Evolutionary conservation across 345 rosid species (phyloP).

Genomic region (Gossypium australe): DNA sequence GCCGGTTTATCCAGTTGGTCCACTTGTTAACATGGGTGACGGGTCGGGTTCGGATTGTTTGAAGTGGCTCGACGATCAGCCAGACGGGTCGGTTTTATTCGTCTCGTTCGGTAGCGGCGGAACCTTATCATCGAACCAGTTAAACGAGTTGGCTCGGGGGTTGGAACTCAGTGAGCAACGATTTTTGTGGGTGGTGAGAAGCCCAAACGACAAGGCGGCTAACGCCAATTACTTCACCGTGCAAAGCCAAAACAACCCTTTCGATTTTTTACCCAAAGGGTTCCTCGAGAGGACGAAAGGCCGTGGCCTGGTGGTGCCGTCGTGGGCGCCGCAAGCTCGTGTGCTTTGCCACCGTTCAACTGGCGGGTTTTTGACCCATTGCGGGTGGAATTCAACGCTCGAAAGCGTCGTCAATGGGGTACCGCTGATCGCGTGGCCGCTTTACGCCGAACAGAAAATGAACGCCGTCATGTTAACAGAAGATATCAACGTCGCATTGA

Average conservation of each 20-base stretch:
- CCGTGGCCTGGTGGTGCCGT: constrained; percentile 50
- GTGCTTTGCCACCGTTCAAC: constrained; percentile 64
- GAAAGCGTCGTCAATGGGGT: constrained; percentile 71
- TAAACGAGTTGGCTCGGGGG: constrained; percentile 73
- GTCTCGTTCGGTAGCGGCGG: constrained; percentile 94
- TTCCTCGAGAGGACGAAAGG: constrained; percentile 59
- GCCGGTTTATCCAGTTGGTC: constrained; percentile 66
- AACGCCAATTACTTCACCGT: constrained; percentile 45
- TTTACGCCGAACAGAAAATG: constrained; percentile 81
- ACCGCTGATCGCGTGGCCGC: constrained; percentile 87
- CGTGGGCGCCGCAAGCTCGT: constrained; percentile 85
- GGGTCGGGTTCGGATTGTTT: constrained; percentile 31
- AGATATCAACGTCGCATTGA: constrained; percentile 45
- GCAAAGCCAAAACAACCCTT: constrained; percentile 37
- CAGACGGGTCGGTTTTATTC: constrained; percentile 67
- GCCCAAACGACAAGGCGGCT: constrained; percentile 46
- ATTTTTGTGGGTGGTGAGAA: constrained; percentile 72
- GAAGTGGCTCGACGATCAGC: constrained; percentile 74
- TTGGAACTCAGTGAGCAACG: constrained; percentile 70
- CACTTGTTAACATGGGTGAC: constrained; percentile 39
- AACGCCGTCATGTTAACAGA: constrained; percentile 53
- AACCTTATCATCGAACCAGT: constrained; percentile 56
- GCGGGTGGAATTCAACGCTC: constrained; percentile 82
- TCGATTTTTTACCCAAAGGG: constrained; percentile 54
- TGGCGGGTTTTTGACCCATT: constrained; percentile 75